These are phyloP conservation scores for Komagataella pastoris DNA, from an alignment of 805 yeast species.

Conservation along the genomic window DNA sequence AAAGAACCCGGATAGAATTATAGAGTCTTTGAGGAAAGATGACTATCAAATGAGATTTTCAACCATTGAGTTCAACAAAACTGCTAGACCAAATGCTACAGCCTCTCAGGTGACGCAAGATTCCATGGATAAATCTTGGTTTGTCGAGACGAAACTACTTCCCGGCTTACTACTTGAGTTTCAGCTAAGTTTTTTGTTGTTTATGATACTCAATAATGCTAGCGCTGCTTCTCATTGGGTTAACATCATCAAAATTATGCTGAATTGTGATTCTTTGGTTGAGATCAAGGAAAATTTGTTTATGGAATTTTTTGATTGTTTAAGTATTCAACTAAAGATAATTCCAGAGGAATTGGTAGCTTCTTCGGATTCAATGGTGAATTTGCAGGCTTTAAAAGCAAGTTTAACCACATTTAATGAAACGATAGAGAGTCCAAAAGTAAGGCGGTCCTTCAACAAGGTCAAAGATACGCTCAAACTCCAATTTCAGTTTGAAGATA, in stretches of 20 bases:
- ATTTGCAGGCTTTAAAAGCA: not conserved
- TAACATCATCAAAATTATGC: slow-evolving; percentile 28
- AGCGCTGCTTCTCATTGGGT: slow-evolving; percentile 59
- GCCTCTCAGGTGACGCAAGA: slow-evolving; percentile 32
- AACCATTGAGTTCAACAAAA: slow-evolving; percentile 24
- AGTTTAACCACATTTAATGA: not conserved
- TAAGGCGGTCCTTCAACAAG: not conserved
- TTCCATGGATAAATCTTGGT: slow-evolving; percentile 51
- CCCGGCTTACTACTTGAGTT: slow-evolving; percentile 35
- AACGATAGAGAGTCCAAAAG: not conserved
- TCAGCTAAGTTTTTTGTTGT: slow-evolving; percentile 34
- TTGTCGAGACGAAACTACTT: slow-evolving; percentile 20
- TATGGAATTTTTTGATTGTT: slow-evolving; percentile 14
- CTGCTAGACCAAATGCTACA: slow-evolving; percentile 21
- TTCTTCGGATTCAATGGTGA: not conserved
- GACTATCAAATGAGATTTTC: slow-evolving; percentile 25
- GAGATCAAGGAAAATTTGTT: slow-evolving; percentile 13
- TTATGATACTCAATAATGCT: slow-evolving; percentile 44
- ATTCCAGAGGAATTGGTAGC: slow-evolving; percentile 16
- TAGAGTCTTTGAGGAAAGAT: slow-evolving; percentile 15
- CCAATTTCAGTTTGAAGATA: not conserved
- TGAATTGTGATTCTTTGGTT: slow-evolving; percentile 20
- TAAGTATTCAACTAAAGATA: slow-evolving; percentile 23
- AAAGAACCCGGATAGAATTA: slow-evolving; percentile 11
- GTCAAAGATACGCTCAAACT: not conserved